These are phyloP conservation scores for Mycena metata DNA, from an alignment of 768 basidiomycete genomes.

Conservation along the genomic window DNA sequence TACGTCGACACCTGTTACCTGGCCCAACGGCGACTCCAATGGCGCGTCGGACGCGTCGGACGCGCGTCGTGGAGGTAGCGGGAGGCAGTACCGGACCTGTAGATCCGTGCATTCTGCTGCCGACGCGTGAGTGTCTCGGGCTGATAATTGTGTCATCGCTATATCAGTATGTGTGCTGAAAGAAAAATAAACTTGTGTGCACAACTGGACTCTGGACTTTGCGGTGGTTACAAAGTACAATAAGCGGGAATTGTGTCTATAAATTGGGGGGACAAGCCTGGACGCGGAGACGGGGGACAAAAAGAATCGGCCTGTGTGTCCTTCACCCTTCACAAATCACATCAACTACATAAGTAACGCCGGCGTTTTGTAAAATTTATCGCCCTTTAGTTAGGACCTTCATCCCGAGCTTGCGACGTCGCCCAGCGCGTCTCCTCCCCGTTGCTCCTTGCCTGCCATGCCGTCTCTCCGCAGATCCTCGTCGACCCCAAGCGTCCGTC, in stretches of 20 bases:
- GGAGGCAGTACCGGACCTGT: not conserved
- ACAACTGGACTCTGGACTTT: no score
- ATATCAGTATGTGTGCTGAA: no score
- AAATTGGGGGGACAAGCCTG: not conserved
- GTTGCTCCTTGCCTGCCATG: conserved; percentile 51
- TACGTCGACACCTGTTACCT: not conserved
- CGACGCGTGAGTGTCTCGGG: no score
- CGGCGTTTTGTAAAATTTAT: not conserved
- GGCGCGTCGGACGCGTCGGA: conserved; percentile 23
- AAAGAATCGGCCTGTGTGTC: not conserved
- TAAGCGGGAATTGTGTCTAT: not conserved
- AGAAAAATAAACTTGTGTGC: no score
- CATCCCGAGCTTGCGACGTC: conserved; percentile 21
- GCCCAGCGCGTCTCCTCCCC: conserved; percentile 19
- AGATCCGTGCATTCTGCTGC: conserved; percentile 16
- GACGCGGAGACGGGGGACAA: not conserved
- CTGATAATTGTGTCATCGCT: no score
- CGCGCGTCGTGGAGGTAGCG: conserved; percentile 1
- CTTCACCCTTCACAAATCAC: not conserved
- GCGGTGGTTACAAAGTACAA: not conserved
- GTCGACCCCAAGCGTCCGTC: conserved; percentile 78
- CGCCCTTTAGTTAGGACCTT: not conserved
- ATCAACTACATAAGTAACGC: not conserved
- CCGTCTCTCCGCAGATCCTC: conserved; percentile 86
- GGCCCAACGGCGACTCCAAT: no score